phyloP scores from a whole-genome alignment of 2,329 filamentous ascomycete genomes.

The Pyrenophora tritici-repentis region DNA sequence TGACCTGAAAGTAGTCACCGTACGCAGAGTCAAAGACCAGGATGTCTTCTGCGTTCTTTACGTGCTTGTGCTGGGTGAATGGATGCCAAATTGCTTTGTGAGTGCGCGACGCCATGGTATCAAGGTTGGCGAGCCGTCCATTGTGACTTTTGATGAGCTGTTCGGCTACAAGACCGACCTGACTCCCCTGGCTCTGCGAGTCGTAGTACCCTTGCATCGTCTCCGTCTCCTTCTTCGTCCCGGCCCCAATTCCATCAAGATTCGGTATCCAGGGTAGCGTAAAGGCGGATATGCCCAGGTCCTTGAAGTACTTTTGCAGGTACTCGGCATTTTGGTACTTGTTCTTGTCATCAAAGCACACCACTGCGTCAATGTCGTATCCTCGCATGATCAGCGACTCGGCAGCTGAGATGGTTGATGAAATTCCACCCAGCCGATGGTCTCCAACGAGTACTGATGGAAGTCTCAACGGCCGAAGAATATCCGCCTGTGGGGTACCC shows the following conservation, averaged over 20 bases:
- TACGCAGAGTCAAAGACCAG: constrained; percentile 79
- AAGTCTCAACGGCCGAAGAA: constrained; percentile 74
- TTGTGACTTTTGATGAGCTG: constrained; percentile 60
- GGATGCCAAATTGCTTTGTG: constrained; percentile 74
- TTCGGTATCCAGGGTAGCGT: constrained; percentile 64
- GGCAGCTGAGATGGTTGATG: constrained; percentile 76
- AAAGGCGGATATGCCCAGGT: constrained; percentile 61
- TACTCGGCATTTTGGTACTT: constrained; percentile 72
- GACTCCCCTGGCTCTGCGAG: constrained; percentile 40
- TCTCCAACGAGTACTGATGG: constrained; percentile 78
- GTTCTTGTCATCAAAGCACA: constrained; percentile 68
- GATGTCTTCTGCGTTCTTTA: constrained; percentile 65
- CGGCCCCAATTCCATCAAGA: constrained; percentile 32
- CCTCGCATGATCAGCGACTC: constrained; percentile 79
- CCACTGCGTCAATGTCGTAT: constrained; percentile 72
- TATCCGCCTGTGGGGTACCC: constrained; percentile 75
- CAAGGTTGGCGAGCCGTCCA: constrained; percentile 62
- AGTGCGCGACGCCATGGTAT: constrained; percentile 66
- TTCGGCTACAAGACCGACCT: constrained; percentile 55
- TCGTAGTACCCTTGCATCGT: constrained; percentile 70
- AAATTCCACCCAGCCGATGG: constrained; percentile 76
- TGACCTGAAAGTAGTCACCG: constrained; percentile 76
- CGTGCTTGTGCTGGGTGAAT: constrained; percentile 77
- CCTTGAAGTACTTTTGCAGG: constrained; percentile 68
- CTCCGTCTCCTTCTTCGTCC: constrained; percentile 55